Base-by-base conservation (phyloP, 345 rosid genomes). In the Corchorus capsularis region DNA sequence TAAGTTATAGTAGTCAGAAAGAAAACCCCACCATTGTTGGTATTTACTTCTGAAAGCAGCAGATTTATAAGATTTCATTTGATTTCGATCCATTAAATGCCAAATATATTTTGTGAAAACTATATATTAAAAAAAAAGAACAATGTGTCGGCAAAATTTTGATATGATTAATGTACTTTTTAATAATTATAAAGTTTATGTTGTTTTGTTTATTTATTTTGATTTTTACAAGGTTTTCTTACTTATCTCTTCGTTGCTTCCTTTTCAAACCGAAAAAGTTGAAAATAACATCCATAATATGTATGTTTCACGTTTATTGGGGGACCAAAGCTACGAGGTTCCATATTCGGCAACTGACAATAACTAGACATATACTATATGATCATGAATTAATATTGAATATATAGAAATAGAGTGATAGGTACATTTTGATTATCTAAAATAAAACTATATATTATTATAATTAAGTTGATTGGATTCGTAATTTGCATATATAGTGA, bases 321-420 rank as follows among this genome's bases (percentile, higher is more conserved):
- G 35, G 50, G 62, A 45, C 37, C 60, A 13, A n/a, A 47, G 52
- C 69, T 66, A 60, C 65, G 13, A 79, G 75, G 66, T 53, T 74
- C 55, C 74, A 66, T 60, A 4, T 79, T 19, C 69, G 37, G 55
- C 49, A 61, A 60, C 46, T 59, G 69, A 50, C 69, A 59, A 27
- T 41, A 45, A 35, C 62, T 34, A 11, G n/a, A 67, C 34, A 59
- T 27, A 27, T 27, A 27, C 27, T 27, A 27, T 27, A 27, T 27
- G 27, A 27, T 27, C 27, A 27, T 27, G 27, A 27, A 27, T 27
- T 27, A 27, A 27, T 27, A 27, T 27, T 27, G 1, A 27, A 27
- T 27, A 27, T 27, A 27, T 27, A 27, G 27, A 27, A 27, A 27
- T 27, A 27, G 27, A 27, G 27, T 27, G 27, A 27, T 27, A 27